These are phyloP conservation scores for Maudiozyma saulgeensis DNA, from an alignment of 805 yeast species.

Conservation along the genomic window DNA sequence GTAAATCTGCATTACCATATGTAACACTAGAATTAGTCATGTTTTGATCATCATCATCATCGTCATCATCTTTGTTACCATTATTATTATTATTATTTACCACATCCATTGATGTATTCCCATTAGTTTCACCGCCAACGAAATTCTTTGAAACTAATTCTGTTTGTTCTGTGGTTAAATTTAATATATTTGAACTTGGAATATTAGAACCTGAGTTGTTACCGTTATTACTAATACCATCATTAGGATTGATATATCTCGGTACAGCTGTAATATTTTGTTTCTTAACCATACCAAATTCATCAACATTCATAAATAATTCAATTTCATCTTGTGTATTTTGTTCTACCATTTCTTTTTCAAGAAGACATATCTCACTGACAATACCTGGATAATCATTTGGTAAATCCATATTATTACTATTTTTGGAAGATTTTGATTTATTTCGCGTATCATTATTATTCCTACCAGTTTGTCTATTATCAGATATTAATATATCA, in stretches of 20 bases:
- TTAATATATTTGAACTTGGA: neutral
- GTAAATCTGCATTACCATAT: slow-evolving; percentile 9
- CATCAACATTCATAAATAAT: slow-evolving; percentile 18
- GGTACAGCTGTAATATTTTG: neutral
- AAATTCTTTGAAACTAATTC: neutral
- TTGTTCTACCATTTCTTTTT: slow-evolving; percentile 24
- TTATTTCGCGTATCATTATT: neutral
- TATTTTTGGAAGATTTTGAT: neutral
- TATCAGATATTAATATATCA: slow-evolving; percentile 19
- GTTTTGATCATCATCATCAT: neutral
- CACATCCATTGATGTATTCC: neutral
- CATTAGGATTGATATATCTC: neutral
- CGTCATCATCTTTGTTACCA: neutral
- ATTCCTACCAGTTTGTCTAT: slow-evolving; percentile 9
- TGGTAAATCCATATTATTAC: slow-evolving; percentile 16
- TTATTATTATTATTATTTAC: neutral
- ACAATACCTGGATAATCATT: slow-evolving; percentile 35
- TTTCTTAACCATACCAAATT: slow-evolving; percentile 3
- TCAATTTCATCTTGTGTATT: slow-evolving; percentile 18
- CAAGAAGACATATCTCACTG: slow-evolving; percentile 31
- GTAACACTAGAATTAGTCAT: neutral
- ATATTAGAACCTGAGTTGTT: neutral
- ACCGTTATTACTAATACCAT: neutral
- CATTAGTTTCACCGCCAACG: neutral
- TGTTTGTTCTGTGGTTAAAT: neutral